Base-by-base conservation (phyloP, 2,329 filamentous ascomycete genomes). In the Fusarium avenaceum region DNA sequence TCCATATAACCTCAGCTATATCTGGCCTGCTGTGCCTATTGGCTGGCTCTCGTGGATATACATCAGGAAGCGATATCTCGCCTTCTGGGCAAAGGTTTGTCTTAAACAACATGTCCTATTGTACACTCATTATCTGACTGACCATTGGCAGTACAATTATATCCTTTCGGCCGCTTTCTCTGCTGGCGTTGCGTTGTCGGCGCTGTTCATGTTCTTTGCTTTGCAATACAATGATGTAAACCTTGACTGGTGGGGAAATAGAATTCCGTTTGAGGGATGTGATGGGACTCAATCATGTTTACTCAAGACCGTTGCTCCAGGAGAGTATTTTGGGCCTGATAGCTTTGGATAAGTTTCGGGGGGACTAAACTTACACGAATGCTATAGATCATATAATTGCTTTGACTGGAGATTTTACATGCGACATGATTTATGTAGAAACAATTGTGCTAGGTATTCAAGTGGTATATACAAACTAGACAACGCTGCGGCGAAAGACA, bases 41-140 rank as follows among this genome's bases (percentile, higher is more conserved):
- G 83, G 81, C 6, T 83, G 77, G 74, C 63, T 82, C 33, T 83
- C 82, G 6, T 85, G 83, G 82, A 75, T 85, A 26, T 86, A 80
- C 69, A 71, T 84, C 61, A 82, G 80, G 68, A 73, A 73, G 22
- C 77, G 82, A 13, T 82, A 80, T 68, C 77, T 84, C 26, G 79
- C 74, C 4, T 81, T 85, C 65, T 86, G 85, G 83, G 80, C 81
- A 57, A 85, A 85, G 72, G 76, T 74, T 65, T 33, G 71, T 63
- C 7, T n/a, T 10, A 2, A 3, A 4, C 6, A 19, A n/a, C 4
- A 11, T 7, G 6, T 26, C 13, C 14, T 2, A 2, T 20, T 6
- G 8, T 35, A 17, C 5, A 20, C 71, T 75, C 50, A 75, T 9
- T 9, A 33, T 3, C 56, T 76, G 76, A 24, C 70, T 75, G 49